phyloP scores from a whole-genome alignment of 2,329 filamentous ascomycete genomes.

The Phyllosticta citriasiana region DNA sequence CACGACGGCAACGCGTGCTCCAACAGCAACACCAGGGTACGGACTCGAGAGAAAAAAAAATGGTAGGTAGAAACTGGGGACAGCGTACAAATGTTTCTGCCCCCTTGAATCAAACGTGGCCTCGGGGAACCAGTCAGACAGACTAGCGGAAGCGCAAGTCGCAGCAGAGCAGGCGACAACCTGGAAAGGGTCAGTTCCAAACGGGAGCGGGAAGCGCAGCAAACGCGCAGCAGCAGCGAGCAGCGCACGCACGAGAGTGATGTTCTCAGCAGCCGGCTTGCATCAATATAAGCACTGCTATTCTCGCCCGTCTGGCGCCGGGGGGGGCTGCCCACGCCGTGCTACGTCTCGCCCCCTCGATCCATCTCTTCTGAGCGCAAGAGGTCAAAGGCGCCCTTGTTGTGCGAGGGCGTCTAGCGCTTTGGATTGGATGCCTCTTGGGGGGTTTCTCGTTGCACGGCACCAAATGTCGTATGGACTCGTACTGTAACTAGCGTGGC shows the following conservation, averaged over 20 bases:
- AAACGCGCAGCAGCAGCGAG: neutral
- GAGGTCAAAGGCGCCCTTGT: neutral
- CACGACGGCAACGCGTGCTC: neutral
- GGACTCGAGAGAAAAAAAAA: neutral
- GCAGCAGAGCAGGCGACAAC: neutral
- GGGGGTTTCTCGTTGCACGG: neutral
- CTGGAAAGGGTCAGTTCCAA: neutral
- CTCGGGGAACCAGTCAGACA: neutral
- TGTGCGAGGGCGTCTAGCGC: neutral
- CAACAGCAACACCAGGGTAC: neutral
- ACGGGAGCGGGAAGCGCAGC: neutral
- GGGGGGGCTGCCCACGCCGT: neutral
- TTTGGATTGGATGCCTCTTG: neutral
- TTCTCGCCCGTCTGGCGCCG: neutral
- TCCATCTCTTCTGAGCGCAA: neutral
- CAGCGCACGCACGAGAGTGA: neutral
- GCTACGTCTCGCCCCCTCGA: neutral
- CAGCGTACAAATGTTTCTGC: neutral
- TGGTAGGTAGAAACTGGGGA: neutral
- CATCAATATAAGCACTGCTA: neutral
- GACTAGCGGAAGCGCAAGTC: neutral
- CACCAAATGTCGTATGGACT: neutral
- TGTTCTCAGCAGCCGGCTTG: neutral
- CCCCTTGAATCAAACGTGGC: neutral
- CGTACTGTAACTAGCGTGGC: neutral